These are phyloP conservation scores for Blastobotrys raffinosifermentans DNA, from an alignment of 1,139 yeast genomes.

Conservation along the genomic window DNA sequence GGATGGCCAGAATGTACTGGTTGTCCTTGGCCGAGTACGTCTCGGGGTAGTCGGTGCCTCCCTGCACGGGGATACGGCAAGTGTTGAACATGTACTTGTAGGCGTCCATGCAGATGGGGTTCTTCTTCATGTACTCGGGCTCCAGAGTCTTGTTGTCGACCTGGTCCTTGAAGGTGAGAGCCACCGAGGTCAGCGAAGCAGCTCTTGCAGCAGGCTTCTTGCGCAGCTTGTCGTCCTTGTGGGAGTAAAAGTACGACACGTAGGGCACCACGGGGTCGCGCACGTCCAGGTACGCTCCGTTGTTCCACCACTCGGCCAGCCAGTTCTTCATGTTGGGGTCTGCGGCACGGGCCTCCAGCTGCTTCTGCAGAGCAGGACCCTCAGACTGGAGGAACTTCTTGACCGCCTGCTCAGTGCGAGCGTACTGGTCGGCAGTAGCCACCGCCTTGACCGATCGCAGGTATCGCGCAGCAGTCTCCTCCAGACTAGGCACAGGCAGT, in stretches of 20 bases:
- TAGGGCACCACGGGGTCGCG: slow-evolving; percentile 92
- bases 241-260: slow-evolving; percentile 85
- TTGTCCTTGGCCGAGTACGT: slow-evolving; percentile 42
- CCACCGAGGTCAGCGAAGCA: slow-evolving; percentile 46
- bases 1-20: slow-evolving; percentile 66
- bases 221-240: slow-evolving; percentile 54
- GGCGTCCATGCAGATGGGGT: slow-evolving; percentile 91
- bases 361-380: slow-evolving; percentile 63
- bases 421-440: slow-evolving; percentile 50
- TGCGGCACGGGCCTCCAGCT: slow-evolving; percentile 54
- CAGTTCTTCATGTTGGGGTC: slow-evolving; percentile 65
- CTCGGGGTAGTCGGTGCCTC: slow-evolving; percentile 35
- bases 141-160: slow-evolving; percentile 38
- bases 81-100: slow-evolving; percentile 90
- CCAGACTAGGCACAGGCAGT: slow-evolving; percentile 81
- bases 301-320: slow-evolving; percentile 93
- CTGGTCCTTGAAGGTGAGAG: slow-evolving; percentile 35
- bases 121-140: slow-evolving; percentile 75
- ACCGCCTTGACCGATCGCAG: slow-evolving; percentile 69
- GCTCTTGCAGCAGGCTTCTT: slow-evolving; percentile 74
- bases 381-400: slow-evolving; percentile 60
- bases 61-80: slow-evolving; percentile 53
- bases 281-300: slow-evolving; percentile 84
- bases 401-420: slow-evolving; percentile 53
- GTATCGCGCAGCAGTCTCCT: slow-evolving; percentile 65